phyloP scores from a whole-genome alignment of 2,329 filamentous ascomycete genomes.

The Aspergillus flavus region DNA sequence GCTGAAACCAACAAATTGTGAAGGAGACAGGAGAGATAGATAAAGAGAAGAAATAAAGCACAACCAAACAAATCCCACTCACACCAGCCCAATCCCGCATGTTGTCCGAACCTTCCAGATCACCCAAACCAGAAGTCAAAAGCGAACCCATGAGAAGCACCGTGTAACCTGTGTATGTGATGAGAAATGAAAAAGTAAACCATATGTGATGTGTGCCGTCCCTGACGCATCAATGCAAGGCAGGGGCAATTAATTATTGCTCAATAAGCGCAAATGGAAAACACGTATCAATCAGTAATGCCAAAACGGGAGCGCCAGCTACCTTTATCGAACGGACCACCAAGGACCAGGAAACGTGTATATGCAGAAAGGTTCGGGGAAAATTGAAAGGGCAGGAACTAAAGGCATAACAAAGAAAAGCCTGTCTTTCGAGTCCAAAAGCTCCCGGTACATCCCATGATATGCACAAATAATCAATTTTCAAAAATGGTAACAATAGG shows the following conservation, averaged over 20 bases:
- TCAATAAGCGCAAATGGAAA: slow-evolving; percentile 11
- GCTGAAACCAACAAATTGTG: slow-evolving; percentile 2
- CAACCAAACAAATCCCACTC: slow-evolving; percentile 16
- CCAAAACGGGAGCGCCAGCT: slow-evolving; percentile 27
- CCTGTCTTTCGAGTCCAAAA: slow-evolving; percentile 17
- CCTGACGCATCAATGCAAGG: slow-evolving; percentile 13
- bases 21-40: neutral
- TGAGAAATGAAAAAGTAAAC: slow-evolving; percentile 1
- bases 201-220: slow-evolving; percentile 7
- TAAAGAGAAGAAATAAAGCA: slow-evolving; percentile 1
- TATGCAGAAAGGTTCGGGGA: slow-evolving; percentile 22
- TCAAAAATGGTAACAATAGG: neutral
- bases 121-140: slow-evolving; percentile 13
- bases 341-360: slow-evolving; percentile 19
- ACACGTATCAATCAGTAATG: slow-evolving; percentile 23
- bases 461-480: slow-evolving; percentile 7
- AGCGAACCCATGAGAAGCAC: slow-evolving; percentile 1
- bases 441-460: slow-evolving; percentile 14
- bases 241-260: slow-evolving; percentile 14
- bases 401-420: neutral
- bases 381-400: neutral
- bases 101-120: slow-evolving; percentile 13
- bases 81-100: slow-evolving; percentile 12
- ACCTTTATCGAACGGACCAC: slow-evolving; percentile 28
- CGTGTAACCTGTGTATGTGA: slow-evolving; percentile 14